Base-by-base conservation (phyloP, 169 alveolate species). In the Nephromyces sp. region DNA sequence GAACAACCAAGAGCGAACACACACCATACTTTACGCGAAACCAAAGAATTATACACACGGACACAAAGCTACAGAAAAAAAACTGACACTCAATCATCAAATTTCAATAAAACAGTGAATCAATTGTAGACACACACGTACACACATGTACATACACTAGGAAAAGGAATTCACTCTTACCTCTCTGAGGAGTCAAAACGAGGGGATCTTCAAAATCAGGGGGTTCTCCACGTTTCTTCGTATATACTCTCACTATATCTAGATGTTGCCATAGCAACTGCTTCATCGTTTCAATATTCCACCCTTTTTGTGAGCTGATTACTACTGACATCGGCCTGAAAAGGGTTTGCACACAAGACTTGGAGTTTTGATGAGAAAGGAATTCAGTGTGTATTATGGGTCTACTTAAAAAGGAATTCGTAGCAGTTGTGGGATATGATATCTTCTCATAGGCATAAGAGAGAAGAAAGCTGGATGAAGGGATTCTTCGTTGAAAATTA, bases 191-290 rank as follows among this genome's bases (percentile, higher is more conserved):
- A 8, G 88, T 91, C 24, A 95, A 82, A 66, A 94, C 90, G 72
- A 96, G 97, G 3, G 98, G 98, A n/a, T 94, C 97, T 32, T 90
- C 92, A 83, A 92, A 95, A 80, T 95, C 98, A 2, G 98, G 98
- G 6, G 89, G 88, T 68, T 90, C 92, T 27, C 98, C 98, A 75
- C 91, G 94, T 6, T 98, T 98, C 77, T 96, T 96, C 3, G 99
- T 95, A 84, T 96, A 96, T n/a, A 95, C 91, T 68, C 99, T 85
- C 68, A 93, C 86, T 8, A 96, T 75, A 78, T 94, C 98, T 29
- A 96, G 81, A 52, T 94, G 84, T 72, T 93, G 94, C 98, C 98
- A 96, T 35, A 95, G 91, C 32, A 88, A 86, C 75, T 95, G 98
- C 64, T 94, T 81, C 6, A 96, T 84, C 52, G 89, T 95, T 80